Base-by-base conservation (phyloP, 2,329 filamentous ascomycete species). In the Tolypocladium cylindrosporum region DNA sequence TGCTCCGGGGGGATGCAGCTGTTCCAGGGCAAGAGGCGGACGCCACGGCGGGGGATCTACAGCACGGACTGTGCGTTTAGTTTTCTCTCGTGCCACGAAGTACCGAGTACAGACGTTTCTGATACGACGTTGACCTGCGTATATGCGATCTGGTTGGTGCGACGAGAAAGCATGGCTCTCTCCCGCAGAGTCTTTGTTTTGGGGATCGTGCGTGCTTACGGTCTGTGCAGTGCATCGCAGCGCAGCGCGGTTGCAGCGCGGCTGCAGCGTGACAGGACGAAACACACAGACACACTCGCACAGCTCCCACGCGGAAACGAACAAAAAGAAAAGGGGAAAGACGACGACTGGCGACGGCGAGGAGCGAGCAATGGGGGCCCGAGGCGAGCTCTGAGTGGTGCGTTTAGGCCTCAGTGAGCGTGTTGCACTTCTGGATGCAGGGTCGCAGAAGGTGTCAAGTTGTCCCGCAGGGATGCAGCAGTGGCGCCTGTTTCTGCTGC, bases 21-120 rank as follows among this genome's bases (percentile, higher is more conserved):
- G 5, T 19, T 7, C 14, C 13, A 40, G 4, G 31, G 31, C 31
- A 34, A 34, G 7, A 3, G 21, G 42, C 42, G 10, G 51, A 10
- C 51, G 53, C 53, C 53, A 55, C 40, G 40, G 54, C 27, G 54
- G 54, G 54, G 54, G 54, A 55, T 55, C 42, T 50, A 39, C 54
- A 16, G 27, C 27, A 31, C 27, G 27, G 54, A 39, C 54, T 39
- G 27, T 42, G 39, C 24, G 31, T 55, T 19, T 2, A 19, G 45
- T 9, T 31, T 31, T 31, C 14, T 16, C 19, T 10, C 24, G 14
- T 19, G 36, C 14, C 31, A 31, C 43, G 24, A 31, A 31, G 27
- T 31, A 31, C 27, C 24, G 14, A 11, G 3, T 50, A 31, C 43
- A 14, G 24, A 16, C 24, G 14, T 9, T 16, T 31, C 24, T 31